A percentile compares a stretch with the other conserved stretches of the same genome.
Conservation (phyloP, 768 basidiomycete genomes). For the Pleurotus eryngii region DNA sequence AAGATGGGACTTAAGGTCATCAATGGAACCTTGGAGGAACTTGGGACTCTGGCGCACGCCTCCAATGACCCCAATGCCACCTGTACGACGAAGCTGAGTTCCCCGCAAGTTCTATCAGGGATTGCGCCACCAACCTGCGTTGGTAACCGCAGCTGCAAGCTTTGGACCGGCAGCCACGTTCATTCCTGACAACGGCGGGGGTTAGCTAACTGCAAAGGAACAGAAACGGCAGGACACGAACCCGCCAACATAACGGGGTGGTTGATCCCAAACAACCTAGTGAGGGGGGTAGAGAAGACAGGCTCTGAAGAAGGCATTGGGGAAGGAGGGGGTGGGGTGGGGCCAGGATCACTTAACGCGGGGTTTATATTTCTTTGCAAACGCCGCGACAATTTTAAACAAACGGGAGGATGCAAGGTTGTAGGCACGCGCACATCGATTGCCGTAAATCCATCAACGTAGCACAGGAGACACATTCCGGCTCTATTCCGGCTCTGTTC, state of each 20-base stretch:
- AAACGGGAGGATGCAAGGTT: not conserved
- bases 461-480: not conserved
- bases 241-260: constrained; percentile 87
- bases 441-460: constrained; percentile 3
- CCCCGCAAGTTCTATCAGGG: not conserved
- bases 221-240: constrained; percentile 19
- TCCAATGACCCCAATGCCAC: constrained; percentile 86
- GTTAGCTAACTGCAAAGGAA: not conserved
- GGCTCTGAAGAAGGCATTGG: constrained; percentile 64
- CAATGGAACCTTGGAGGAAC: constrained; percentile 61
- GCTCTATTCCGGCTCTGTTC: no score
- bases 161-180: constrained; percentile 84
- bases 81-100: constrained; percentile 21
- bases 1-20: constrained; percentile 71
- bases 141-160: constrained; percentile 88
- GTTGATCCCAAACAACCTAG: constrained; percentile 70
- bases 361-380: no score
- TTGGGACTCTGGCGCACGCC: constrained; percentile 74
- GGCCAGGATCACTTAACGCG: no score
- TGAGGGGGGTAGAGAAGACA: constrained; percentile 71
- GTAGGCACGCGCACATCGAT: constrained; percentile 2
- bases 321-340: constrained; percentile 2
- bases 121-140: constrained; percentile 50
- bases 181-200: constrained; percentile 46
- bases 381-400: no score